A percentile compares a stretch with the other conserved stretches of the same genome.
Conservation (phyloP, 345 rosid genomes). For the Angophora floribunda region DNA sequence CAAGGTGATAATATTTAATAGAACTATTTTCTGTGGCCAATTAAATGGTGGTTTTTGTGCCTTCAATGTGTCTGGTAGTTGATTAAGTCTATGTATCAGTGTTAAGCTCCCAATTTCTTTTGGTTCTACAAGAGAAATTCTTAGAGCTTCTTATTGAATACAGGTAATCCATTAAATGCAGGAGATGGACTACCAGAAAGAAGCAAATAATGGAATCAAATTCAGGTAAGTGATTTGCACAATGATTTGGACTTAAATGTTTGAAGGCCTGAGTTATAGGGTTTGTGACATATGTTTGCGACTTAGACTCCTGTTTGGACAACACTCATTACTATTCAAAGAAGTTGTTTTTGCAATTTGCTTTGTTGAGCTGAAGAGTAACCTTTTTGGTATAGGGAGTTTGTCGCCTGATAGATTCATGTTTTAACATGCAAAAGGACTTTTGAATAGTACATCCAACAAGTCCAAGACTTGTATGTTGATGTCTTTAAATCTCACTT, state of each 20-base stretch:
- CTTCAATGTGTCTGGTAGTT: not conserved
- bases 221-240: constrained; percentile 48
- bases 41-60: not conserved
- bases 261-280: not conserved
- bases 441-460: not conserved
- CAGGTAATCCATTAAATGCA: constrained; percentile 99
- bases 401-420: not conserved
- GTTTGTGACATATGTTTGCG: not conserved
- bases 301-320: not conserved
- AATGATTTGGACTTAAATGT: not conserved
- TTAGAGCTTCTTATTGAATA: constrained; percentile 95
- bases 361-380: not conserved
- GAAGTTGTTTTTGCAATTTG: not conserved
- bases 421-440: not conserved
- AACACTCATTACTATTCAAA: not conserved
- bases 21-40: not conserved
- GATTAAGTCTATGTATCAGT: not conserved
- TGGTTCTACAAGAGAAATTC: constrained; percentile 40
- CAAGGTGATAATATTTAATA: not conserved
- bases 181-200: constrained; percentile 96
- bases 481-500: not conserved
- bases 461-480: not conserved
- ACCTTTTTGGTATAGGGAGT: not conserved
- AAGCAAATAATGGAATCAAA: constrained; percentile 80
- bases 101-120: not conserved